Evolutionary conservation across 768 basidiomycete genomes (phyloP).

Genomic region (Tulasnella sp.): DNA sequence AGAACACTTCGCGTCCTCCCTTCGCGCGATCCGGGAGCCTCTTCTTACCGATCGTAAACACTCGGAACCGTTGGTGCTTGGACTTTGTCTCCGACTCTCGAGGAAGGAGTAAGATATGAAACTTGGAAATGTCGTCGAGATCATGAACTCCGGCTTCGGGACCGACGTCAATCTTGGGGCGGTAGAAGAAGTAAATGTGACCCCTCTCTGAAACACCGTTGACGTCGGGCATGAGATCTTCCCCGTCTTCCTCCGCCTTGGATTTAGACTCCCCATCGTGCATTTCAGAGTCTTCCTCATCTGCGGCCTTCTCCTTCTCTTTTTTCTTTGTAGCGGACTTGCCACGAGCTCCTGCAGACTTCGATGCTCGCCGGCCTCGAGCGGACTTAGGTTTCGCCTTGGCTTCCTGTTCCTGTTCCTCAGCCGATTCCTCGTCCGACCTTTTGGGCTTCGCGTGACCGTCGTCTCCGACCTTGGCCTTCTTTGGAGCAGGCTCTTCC

Average conservation of each 20-base stretch:
- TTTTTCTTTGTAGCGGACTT: not conserved
- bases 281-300: too few species aligned
- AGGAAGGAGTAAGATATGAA: constrained; percentile 4
- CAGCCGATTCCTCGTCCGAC: not conserved
- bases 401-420: not conserved
- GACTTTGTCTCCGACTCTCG: not conserved
- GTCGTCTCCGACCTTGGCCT: not conserved
- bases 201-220: constrained; percentile 4
- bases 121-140: constrained; percentile 9
- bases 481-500: not conserved
- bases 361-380: not conserved
- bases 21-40: not conserved
- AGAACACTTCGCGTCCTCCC: constrained; percentile 8
- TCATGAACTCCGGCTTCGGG: not conserved
- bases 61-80: not conserved
- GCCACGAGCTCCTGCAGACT: not conserved
- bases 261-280: not conserved
- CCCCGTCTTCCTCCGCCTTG: not conserved
- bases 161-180: not conserved
- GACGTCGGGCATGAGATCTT: not conserved
- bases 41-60: constrained; percentile 11
- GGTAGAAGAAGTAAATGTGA: constrained; percentile 11
- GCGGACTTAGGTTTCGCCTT: not conserved
- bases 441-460: not conserved
- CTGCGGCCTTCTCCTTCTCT: not conserved